These are phyloP conservation scores for Alternaria brassicicola DNA, from an alignment of 2,329 filamentous ascomycete genomes.

Conservation along the genomic window DNA sequence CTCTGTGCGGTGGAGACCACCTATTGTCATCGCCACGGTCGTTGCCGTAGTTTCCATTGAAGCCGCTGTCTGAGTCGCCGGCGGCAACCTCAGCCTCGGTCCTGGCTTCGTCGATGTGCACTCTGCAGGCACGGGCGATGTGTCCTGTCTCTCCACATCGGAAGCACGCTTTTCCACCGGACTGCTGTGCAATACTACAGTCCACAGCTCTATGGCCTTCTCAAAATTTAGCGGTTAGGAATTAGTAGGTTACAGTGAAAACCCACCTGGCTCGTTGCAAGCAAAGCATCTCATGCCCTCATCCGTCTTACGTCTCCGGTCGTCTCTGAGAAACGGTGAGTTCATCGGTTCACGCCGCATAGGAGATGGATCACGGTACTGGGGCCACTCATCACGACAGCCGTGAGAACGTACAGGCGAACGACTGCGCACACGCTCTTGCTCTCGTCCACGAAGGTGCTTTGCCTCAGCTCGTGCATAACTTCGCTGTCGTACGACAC, in stretches of 20 bases:
- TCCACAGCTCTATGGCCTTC: background rate
- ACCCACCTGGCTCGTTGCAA: background rate
- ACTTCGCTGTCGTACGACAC: background rate
- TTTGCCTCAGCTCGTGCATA: background rate
- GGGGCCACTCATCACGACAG: background rate
- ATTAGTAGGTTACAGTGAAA: no score
- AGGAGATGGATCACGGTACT: background rate
- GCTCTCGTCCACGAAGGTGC: background rate
- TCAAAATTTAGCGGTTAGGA: background rate
- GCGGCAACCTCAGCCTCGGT: background rate
- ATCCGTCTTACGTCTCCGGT: background rate
- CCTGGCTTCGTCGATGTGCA: background rate
- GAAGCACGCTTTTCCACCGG: background rate
- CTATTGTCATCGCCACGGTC: background rate
- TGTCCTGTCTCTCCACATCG: background rate
- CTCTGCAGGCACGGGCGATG: background rate
- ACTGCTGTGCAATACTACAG: background rate
- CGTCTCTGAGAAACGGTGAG: background rate
- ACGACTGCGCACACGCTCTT: background rate
- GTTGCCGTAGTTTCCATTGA: background rate
- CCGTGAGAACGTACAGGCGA: conserved; percentile 3
- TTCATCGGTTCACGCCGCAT: background rate
- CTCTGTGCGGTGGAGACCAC: background rate
- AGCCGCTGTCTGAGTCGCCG: background rate
- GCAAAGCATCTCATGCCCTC: background rate